Evolutionary conservation across 495 filamentous ascomycete species (phyloP), one percentile per base, ranked within the genome.

Genomic region (Chlorociboria aeruginascens): DNA sequence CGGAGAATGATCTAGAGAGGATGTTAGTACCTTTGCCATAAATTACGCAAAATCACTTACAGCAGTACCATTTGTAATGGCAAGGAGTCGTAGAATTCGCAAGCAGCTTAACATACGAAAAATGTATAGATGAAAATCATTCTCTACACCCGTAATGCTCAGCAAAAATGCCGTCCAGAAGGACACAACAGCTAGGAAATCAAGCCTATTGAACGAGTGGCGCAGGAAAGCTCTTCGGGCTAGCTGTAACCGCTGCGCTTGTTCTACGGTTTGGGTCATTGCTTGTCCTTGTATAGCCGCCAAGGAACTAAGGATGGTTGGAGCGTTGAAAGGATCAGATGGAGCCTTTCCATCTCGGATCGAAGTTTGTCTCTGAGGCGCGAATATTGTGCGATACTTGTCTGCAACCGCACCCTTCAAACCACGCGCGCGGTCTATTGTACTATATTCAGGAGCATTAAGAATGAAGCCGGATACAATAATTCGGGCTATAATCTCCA

Each of bases 21-120:
- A 41, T 14, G 49, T 65, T 56, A 69, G 61, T 49, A 45, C 37
- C 31, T 46, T 37, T 44, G 9, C 3, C 35, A 31, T 6, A 2
- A 32, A 32, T 6, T 28, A 14, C 13, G 40, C 32, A 28, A 6
- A 36, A 14, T 40, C 2, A 52, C 56, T 42, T 54, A 59, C 57
- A 48, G 87, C 77, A 47, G 94, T 98, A 46, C 92, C 92, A 53
- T 86, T 88, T 1, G 92, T 97, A 34, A 98, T 73, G 35, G 82
- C 77, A 28, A 98, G 81, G 12, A 98, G 74, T 46, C 93, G 78
- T 39, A 97, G 67, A 56, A 97, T 92, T 36, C 92, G 83, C 51
- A 97, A 70, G 68, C 87, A 95, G 54, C 88, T 95, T 45, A 98
- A 71, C 92, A 98, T 98, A 32, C 83, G 77, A 61, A 99, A 99